Evolutionary conservation across 371 early-diverging fungal species (phyloP).

Genomic region (Fennellomyces sp.): DNA sequence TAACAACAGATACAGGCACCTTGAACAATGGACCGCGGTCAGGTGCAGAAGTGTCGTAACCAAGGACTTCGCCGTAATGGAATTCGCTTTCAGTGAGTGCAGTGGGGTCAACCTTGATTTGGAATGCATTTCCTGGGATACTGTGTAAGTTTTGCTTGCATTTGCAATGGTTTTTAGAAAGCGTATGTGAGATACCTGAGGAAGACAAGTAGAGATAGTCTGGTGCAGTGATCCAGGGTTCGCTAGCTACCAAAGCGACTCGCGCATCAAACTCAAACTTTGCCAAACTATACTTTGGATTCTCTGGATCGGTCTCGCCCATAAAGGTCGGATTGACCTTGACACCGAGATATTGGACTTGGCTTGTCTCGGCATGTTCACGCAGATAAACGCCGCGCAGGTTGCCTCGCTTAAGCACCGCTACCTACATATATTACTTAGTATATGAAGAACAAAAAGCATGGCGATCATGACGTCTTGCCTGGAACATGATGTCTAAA

Average conservation of each 20-base stretch:
- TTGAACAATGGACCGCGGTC: constrained; percentile 82
- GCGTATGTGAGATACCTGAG: constrained; percentile 39
- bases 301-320: constrained; percentile 62
- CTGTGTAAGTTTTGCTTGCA: constrained; percentile 1
- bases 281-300: constrained; percentile 60
- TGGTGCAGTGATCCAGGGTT: constrained; percentile 83
- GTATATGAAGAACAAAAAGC: background rate
- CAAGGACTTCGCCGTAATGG: constrained; percentile 81
- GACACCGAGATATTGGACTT: constrained; percentile 60
- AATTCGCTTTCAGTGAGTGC: constrained; percentile 72
- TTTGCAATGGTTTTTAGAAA: background rate
- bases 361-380: constrained; percentile 73
- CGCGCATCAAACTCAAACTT: constrained; percentile 82
- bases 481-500: constrained; percentile 72
- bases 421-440: constrained; percentile 15
- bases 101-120: constrained; percentile 82
- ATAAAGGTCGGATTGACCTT: constrained; percentile 79
- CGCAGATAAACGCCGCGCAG: constrained; percentile 90
- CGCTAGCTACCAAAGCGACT: constrained; percentile 71
- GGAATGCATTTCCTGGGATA: constrained; percentile 73
- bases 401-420: constrained; percentile 31
- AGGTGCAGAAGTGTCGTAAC: constrained; percentile 75
- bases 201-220: constrained; percentile 77
- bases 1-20: constrained; percentile 90
- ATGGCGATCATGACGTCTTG: constrained; percentile 20